phyloP scores from a whole-genome alignment of 176 grass and related monocot genomes.

The Oryza glumipatula region DNA sequence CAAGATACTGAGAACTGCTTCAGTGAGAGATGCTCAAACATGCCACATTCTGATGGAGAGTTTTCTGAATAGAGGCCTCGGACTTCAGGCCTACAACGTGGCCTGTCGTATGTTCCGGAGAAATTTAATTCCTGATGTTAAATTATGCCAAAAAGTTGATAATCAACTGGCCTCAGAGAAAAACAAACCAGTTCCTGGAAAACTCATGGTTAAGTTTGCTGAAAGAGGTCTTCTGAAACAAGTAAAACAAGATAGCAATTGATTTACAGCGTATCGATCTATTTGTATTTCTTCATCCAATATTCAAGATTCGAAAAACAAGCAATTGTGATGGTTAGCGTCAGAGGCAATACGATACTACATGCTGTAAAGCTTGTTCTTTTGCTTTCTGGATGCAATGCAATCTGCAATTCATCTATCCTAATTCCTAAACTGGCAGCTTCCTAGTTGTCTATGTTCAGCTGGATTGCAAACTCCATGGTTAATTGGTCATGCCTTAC shows the following conservation, averaged over 20 bases:
- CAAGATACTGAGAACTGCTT: slow-evolving; percentile 83
- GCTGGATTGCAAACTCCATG: not conserved
- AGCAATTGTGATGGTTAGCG: not conserved
- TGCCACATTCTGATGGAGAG: slow-evolving; percentile 81
- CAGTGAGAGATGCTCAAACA: slow-evolving; percentile 74
- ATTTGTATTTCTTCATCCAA: slow-evolving; percentile 10
- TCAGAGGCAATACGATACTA: not conserved
- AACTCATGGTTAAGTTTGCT: slow-evolving; percentile 71
- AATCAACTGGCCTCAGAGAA: slow-evolving; percentile 51
- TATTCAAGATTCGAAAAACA: slow-evolving; percentile 10
- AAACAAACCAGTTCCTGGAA: slow-evolving; percentile 49
- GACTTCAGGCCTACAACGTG: slow-evolving; percentile 73
- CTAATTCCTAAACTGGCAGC: not conserved
- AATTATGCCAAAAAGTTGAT: slow-evolving; percentile 70
- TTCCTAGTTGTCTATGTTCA: not conserved
- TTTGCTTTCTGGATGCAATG: slow-evolving; percentile 19
- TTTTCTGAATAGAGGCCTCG: slow-evolving; percentile 60
- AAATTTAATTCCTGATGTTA: slow-evolving; percentile 78
- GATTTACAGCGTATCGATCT: slow-evolving; percentile 17
- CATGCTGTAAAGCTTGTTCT: not conserved
- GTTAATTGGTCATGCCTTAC: not conserved
- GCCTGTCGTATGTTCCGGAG: slow-evolving; percentile 82
- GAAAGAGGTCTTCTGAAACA: slow-evolving; percentile 78
- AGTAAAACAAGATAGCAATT: slow-evolving; percentile 38
- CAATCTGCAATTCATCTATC: slow-evolving; percentile 2